Evolutionary conservation across 495 filamentous ascomycete genomes (phyloP), one percentile per base, ranked within the genome.

Genomic region (Podospora comata): DNA sequence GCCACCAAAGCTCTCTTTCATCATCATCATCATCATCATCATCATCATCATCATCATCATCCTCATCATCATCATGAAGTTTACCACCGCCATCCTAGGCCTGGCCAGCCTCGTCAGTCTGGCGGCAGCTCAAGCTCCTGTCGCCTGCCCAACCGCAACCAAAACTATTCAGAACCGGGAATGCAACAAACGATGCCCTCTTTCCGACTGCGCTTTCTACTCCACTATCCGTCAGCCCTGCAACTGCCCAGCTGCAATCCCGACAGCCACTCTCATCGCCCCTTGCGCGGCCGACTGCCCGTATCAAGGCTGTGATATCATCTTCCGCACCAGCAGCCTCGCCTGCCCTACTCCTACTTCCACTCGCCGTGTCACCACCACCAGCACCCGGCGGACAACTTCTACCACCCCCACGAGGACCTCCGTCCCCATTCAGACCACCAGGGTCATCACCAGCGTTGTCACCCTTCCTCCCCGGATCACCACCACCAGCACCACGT

Each of bases 281-380:
- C 73, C 74, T n/a, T 78, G 76, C 70, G 73, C 68, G 53, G 73
- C 70, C 23, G 70, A 71, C 27, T 76, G 74, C 55, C 74, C 76
- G 3, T 76, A 78, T 64, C 68, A 68, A 11, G 76, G 76, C 7
- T 78, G 76, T 68, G 65, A 54, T 58, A 74, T 76, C 64, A 70
- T 75, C 27, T 76, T 78, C 69, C 71, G 67, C 30, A 72, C 72
- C 2, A 53, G 48, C 13, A 32, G 34, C 5, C 64, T 73, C n/a
- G 60, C 71, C 3, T 78, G 74, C 67, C 68, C 68, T 15, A 65
- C 68, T 23, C 69, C 68, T 20, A 66, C 70, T 5, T 58, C 66
- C 23, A 66, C 62, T n/a, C 61, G 64, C 59, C 55, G 65, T 15
- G 57, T 70, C 34, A 61, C 61, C 32, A 60, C 44, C 55, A 60